phyloP scores from a whole-genome alignment of 164 flowering plant species.

The Buxus sempervirens region DNA sequence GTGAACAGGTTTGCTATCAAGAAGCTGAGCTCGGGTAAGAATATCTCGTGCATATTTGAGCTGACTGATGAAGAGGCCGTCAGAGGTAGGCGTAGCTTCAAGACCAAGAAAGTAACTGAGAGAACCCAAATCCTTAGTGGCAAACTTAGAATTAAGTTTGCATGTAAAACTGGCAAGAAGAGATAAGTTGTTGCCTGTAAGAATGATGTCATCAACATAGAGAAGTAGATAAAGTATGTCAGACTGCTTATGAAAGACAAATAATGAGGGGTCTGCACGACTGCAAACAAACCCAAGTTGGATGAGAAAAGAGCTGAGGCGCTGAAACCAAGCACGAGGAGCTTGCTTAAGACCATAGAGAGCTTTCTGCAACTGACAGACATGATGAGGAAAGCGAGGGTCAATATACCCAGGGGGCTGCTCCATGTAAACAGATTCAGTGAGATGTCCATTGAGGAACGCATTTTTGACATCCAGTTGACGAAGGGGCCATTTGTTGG shows the following conservation, averaged over 20 bases:
- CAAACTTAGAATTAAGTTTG: background rate
- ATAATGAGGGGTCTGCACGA: background rate
- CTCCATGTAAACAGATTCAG: slow-evolving; percentile 14
- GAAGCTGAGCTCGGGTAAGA: background rate
- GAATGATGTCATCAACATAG: background rate
- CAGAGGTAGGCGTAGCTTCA: background rate
- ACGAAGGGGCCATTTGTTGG: slow-evolving; percentile 8
- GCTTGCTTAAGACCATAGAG: slow-evolving; percentile 3
- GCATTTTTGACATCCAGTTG: slow-evolving; percentile 15
- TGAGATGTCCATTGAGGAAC: slow-evolving; percentile 12
- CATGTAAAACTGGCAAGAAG: background rate
- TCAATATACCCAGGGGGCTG: slow-evolving; percentile 20
- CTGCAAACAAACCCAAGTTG: background rate
- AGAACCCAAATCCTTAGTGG: background rate
- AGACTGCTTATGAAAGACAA: background rate
- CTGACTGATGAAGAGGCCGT: background rate
- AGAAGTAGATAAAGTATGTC: background rate
- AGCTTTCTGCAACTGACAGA: background rate
- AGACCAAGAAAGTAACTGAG: background rate
- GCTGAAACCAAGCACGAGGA: background rate
- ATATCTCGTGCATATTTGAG: background rate
- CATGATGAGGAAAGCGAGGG: background rate
- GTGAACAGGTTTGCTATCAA: background rate
- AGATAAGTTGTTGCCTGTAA: background rate
- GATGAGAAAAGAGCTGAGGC: background rate